A percentile compares a stretch with the other conserved stretches of the same genome.
Evolutionary conservation across 73 alveolate genomes (phyloP).

Genomic region (Paramecium tetraurelia): DNA sequence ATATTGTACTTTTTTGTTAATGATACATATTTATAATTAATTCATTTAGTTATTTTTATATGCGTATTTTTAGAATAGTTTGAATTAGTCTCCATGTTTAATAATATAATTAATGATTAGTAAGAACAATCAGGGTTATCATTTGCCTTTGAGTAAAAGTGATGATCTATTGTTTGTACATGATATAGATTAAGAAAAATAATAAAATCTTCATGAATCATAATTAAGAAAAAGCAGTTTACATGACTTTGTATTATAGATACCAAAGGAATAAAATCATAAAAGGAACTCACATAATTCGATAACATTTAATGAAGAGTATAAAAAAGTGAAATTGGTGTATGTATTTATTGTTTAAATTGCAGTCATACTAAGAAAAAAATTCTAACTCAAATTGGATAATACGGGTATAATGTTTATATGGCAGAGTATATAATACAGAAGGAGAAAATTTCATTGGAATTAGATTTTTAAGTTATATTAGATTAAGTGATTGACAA

Average conservation of each 20-base stretch:
- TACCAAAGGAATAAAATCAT: background rate
- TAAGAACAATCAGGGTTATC: background rate
- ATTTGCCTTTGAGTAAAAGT: background rate
- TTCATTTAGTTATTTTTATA: too few relatives aligned
- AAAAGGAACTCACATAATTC: background rate
- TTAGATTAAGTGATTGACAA: background rate
- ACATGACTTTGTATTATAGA: background rate
- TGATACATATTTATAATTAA: background rate
- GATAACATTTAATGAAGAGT: background rate
- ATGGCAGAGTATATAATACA: background rate
- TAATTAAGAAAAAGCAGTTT: background rate
- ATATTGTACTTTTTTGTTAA: background rate
- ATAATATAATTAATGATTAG: background rate
- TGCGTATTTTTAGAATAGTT: background rate
- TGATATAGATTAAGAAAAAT: background rate
- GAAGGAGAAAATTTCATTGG: background rate
- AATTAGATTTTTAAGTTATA: background rate
- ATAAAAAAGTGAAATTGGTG: background rate
- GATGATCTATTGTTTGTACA: constrained; percentile 1
- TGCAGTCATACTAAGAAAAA: background rate
- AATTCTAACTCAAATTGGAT: background rate
- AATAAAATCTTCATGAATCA: background rate
- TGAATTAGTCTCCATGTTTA: background rate
- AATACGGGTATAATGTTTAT: constrained; percentile 4
- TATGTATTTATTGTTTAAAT: background rate